Evolutionary conservation across 306 rosid genomes (phyloP).

Genomic region (Pyrus pyrifolia): DNA sequence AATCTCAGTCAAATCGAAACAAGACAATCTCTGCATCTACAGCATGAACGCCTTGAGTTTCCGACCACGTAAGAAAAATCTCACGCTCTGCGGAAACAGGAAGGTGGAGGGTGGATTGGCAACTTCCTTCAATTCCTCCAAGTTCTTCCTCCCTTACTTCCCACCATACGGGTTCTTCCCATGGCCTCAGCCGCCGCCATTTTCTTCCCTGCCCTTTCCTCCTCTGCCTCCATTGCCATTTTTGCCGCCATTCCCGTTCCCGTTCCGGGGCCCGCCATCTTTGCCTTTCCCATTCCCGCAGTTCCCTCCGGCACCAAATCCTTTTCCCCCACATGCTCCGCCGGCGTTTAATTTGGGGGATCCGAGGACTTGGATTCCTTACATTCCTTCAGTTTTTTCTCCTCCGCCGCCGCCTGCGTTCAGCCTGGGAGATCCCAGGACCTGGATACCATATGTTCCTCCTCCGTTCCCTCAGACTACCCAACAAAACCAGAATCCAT

Average conservation of each 20-base stretch:
- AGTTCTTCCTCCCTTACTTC: constrained; percentile 39
- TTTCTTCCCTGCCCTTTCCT: constrained; percentile 15
- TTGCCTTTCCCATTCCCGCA: constrained; percentile 21
- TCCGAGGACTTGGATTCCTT: constrained; percentile 43
- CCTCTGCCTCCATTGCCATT: constrained; percentile 25
- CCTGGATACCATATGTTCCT: constrained; percentile 41
- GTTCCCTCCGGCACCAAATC: constrained; percentile 27
- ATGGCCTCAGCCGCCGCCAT: constrained; percentile 30
- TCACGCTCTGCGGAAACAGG: constrained; percentile 31
- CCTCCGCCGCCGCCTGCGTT: constrained; percentile 35
- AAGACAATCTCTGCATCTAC: constrained; percentile 57
- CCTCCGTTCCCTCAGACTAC: constrained; percentile 32
- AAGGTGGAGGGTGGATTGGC: constrained; percentile 15
- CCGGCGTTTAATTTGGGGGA: constrained; percentile 41
- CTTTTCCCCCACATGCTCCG: constrained; percentile 23
- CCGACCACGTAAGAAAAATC: constrained; percentile 44
- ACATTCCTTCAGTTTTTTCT: constrained; percentile 25
- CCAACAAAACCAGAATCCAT: constrained; percentile 33
- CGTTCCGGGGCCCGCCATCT: constrained; percentile 9
- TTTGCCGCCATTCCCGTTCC: constrained; percentile 30
- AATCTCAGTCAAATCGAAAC: constrained; percentile 49
- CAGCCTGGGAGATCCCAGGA: constrained; percentile 40
- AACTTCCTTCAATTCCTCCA: constrained; percentile 33
- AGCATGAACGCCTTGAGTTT: constrained; percentile 50
- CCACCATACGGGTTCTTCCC: constrained; percentile 36